Conservation (phyloP, 2,329 filamentous ascomycete species). For the Teratosphaeria zuluensis region DNA sequence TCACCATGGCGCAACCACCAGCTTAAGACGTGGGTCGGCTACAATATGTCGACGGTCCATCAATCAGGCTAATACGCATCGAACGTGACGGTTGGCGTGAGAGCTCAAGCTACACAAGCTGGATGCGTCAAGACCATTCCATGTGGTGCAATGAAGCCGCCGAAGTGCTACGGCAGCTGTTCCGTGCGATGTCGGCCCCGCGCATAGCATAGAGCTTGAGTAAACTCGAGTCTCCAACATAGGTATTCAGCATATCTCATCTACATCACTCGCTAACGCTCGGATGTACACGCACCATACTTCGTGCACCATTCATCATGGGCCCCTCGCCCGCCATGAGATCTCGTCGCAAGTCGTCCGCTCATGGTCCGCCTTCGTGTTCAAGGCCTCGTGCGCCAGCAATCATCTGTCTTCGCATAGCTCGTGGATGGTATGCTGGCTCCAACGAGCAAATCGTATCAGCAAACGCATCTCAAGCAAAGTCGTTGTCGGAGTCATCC, state of each 20-base stretch:
- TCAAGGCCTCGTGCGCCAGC: no score
- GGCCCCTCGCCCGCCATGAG: neutral
- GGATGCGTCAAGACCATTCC: neutral
- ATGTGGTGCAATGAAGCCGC: no score
- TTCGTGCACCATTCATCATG: no score
- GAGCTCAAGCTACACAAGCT: neutral
- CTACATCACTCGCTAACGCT: no score
- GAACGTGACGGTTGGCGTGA: neutral
- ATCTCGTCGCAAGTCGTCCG: neutral
- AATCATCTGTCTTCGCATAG: neutral
- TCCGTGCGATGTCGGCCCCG: neutral
- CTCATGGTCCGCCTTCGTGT: neutral
- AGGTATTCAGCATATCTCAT: no score
- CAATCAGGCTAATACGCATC: neutral
- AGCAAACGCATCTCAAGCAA: neutral
- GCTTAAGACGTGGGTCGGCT: no score
- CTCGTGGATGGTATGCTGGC: neutral
- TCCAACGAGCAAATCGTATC: neutral
- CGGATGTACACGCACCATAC: no score
- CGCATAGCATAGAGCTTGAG: neutral
- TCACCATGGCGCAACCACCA: slow-evolving; percentile 5
- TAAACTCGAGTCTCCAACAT: neutral
- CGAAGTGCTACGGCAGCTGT: no score
- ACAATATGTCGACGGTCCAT: neutral
- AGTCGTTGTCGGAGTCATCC: neutral